Evolutionary conservation across 176 grass and related monocot genomes (phyloP), one percentile per base, ranked within the genome.

Genomic region (Bolboschoenus planiculmis): DNA sequence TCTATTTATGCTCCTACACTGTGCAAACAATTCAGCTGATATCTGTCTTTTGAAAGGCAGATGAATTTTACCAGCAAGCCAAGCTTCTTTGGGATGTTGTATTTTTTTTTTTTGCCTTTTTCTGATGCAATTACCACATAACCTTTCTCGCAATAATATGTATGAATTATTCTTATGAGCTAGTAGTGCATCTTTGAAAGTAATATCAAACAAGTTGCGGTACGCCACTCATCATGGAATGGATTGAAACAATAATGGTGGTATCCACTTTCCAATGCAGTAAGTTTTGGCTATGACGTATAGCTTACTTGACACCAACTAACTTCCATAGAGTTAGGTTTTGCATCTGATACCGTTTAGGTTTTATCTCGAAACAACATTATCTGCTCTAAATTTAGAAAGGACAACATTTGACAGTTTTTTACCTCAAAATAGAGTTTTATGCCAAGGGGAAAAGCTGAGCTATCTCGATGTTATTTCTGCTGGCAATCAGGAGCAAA

Each of bases 341-440:
- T 47, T 7, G 43, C 46, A 53, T 53, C 5, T n/a, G 44, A 77
- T 10, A 27, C 46, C 46, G 27, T 77, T 34, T 77, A 14, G 4
- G 6, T 30, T 76, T 20, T 53, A 51, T 77, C 39, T 73, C 7
- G 10, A 26, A 73, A 73, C 40, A 73, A 26, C 37, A 73, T 31
- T 77, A 51, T 53, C 46, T 48, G 24, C 26, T 77, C 72, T 77
- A 77, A 77, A 77, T 77, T 77, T 53, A 77, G 72, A 77, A 77
- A 77, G 24, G 24, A 77, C 46, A 77, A n/a, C 72, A 16, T 30
- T 53, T 53, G 27, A 16, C 72, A 77, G 72, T 77, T 77, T 77
- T 50, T 77, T 51, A 20, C 24, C 72, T 77, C 72, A 77, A 77
- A 51, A 77, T 53, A 77, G 72, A 77, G 44, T 15, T 76, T 51